phyloP scores from a whole-genome alignment of 2,329 filamentous ascomycete genomes.

The Pseudocercospora pini-densiflorae region DNA sequence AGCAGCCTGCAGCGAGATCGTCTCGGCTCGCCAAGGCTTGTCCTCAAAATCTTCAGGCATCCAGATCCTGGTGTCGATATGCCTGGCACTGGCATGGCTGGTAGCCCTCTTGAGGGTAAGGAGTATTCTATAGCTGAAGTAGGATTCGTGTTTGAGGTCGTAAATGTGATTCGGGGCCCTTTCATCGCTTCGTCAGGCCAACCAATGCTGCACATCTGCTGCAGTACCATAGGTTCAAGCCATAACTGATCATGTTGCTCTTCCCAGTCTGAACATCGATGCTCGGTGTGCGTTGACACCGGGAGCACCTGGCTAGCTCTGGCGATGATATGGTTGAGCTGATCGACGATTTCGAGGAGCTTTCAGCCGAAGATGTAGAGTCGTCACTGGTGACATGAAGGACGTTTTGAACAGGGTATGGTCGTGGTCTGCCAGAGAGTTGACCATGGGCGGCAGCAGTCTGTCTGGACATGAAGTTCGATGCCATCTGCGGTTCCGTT shows the following conservation, averaged over 20 bases:
- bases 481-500: conserved; percentile 25
- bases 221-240: conserved; percentile 45
- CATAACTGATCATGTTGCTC: conserved; percentile 44
- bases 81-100: background rate
- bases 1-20: background rate
- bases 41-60: background rate
- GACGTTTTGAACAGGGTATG: conserved; percentile 40
- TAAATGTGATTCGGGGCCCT: background rate
- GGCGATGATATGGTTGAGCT: conserved; percentile 27
- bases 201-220: conserved; percentile 42
- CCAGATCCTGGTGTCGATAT: background rate
- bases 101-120: background rate
- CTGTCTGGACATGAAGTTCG: conserved; percentile 39
- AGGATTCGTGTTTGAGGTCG: background rate
- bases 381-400: conserved; percentile 39
- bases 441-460: conserved; percentile 37
- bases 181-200: conserved; percentile 39
- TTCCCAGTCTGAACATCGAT: conserved; percentile 40
- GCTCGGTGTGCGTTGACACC: conserved; percentile 42
- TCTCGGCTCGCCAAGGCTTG: background rate
- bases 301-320: conserved; percentile 40
- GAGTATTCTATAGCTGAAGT: background rate
- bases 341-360: conserved; percentile 27
- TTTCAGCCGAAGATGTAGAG: conserved; percentile 28
- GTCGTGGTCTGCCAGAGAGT: conserved; percentile 34